Evolutionary conservation across 2,329 filamentous ascomycete species (phyloP).

Genomic region (Didymella segeticola): DNA sequence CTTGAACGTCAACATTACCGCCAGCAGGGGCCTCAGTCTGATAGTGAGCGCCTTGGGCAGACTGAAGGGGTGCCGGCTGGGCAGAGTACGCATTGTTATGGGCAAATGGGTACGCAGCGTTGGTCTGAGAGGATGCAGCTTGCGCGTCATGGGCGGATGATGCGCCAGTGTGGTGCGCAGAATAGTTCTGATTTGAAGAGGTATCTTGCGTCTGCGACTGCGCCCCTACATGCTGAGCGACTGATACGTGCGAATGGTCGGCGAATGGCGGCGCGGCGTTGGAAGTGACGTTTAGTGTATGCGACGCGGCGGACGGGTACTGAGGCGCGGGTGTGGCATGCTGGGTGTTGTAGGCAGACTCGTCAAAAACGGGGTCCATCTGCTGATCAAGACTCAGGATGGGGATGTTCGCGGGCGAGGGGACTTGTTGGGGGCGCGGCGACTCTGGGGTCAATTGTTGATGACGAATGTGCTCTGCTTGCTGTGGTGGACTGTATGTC

Average conservation of each 20-base stretch:
- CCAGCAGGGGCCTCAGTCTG: constrained; percentile 34
- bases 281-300: constrained; percentile 40
- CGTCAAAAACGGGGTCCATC: constrained; percentile 75
- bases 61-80: constrained; percentile 38
- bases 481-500: constrained; percentile 61
- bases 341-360: constrained; percentile 65
- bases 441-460: constrained; percentile 73
- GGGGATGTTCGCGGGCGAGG: constrained; percentile 72
- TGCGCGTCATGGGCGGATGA: constrained; percentile 46
- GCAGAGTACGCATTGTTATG: constrained; percentile 46
- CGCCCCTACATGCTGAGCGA: constrained; percentile 32
- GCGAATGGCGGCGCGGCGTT: constrained; percentile 38
- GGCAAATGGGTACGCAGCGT: constrained; percentile 41
- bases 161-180: constrained; percentile 39
- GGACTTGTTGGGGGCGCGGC: constrained; percentile 72
- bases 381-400: constrained; percentile 67
- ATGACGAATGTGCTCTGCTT: constrained; percentile 67
- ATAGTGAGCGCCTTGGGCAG: constrained; percentile 38
- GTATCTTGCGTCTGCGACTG: constrained; percentile 46
- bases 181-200: constrained; percentile 48
- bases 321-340: constrained; percentile 37
- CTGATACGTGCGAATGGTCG: constrained; percentile 29
- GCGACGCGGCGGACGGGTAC: constrained; percentile 41
- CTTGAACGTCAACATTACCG: constrained; percentile 54
- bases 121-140: constrained; percentile 32